phyloP scores from a whole-genome alignment of 1,284 basidiomycete species.

The Sporisorium scitamineum region DNA sequence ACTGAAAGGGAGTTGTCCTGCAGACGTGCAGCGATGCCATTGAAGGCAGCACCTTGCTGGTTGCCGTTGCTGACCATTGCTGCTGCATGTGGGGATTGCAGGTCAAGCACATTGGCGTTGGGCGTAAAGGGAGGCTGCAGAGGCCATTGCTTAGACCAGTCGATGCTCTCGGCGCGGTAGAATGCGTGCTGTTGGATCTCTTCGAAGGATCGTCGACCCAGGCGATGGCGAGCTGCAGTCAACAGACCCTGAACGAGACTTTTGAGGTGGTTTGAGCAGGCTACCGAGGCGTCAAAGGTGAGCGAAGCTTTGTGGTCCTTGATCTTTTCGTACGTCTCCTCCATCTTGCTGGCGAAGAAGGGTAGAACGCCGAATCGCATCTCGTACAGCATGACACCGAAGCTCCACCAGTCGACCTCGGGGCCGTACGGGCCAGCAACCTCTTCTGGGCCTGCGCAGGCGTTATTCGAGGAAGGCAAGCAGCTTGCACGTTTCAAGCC shows the following conservation, averaged over 20 bases:
- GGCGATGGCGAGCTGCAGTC: constrained; percentile 33
- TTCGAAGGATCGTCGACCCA: constrained; percentile 49
- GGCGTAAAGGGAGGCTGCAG: constrained; percentile 59
- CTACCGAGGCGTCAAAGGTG: constrained; percentile 33
- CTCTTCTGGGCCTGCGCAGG: constrained; percentile 6
- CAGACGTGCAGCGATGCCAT: constrained; percentile 17
- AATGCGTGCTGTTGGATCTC: constrained; percentile 55
- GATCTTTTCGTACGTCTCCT: constrained; percentile 65
- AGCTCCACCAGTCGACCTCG: constrained; percentile 68
- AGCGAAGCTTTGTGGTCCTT: constrained; percentile 55
- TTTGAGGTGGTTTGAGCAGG: constrained; percentile 34
- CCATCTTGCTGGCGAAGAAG: constrained; percentile 63
- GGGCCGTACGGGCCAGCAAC: constrained; percentile 64
- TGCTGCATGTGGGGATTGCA: constrained; percentile 7
- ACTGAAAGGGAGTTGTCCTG: constrained; percentile 39
- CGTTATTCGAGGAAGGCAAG: not conserved
- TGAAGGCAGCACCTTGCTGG: not conserved
- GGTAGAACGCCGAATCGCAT: constrained; percentile 64
- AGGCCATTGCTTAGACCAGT: constrained; percentile 58
- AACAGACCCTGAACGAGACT: constrained; percentile 51
- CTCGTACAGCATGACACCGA: constrained; percentile 67
- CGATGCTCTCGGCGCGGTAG: constrained; percentile 42
- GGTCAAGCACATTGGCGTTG: constrained; percentile 40
- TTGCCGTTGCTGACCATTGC: not conserved
- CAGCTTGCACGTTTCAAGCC: constrained; percentile 12